phyloP scores from a whole-genome alignment of 345 rosid genomes.

The Euphorbia peplus region DNA sequence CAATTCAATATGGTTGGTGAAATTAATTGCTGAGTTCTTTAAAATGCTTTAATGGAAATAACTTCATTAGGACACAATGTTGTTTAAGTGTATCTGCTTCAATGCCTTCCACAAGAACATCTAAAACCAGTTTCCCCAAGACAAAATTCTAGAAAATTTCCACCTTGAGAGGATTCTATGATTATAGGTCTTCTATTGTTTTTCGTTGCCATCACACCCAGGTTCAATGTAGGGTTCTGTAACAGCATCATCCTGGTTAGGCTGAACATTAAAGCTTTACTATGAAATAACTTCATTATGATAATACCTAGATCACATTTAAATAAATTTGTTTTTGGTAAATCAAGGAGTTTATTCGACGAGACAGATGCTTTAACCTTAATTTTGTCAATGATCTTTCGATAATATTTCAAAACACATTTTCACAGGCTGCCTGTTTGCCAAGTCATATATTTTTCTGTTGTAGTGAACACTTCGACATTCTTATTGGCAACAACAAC shows the following conservation, averaged over 20 bases:
- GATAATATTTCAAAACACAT: background rate
- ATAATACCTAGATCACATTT: background rate
- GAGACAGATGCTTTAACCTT: background rate
- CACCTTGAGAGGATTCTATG: slow-evolving; percentile 63
- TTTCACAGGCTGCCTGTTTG: no score
- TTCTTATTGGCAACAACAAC: background rate
- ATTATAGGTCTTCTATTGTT: slow-evolving; percentile 62
- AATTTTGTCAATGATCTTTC: background rate
- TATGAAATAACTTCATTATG: background rate
- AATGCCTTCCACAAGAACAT: slow-evolving; percentile 64
- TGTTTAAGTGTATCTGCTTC: slow-evolving; percentile 67
- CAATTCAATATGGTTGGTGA: no score
- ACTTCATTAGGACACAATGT: no score
- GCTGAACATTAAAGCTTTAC: background rate
- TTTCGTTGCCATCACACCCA: slow-evolving; percentile 34
- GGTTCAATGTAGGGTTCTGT: slow-evolving; percentile 51
- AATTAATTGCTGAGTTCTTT: no score
- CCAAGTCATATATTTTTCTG: background rate
- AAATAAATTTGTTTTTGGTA: background rate
- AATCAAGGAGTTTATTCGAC: background rate
- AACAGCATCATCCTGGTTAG: slow-evolving; percentile 59
- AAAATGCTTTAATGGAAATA: no score
- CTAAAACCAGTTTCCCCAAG: slow-evolving; percentile 76
- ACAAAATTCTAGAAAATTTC: slow-evolving; percentile 71
- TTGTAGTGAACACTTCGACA: background rate